These are phyloP conservation scores for Pisolithus orientalis DNA, from an alignment of 768 basidiomycete species.

Conservation along the genomic window DNA sequence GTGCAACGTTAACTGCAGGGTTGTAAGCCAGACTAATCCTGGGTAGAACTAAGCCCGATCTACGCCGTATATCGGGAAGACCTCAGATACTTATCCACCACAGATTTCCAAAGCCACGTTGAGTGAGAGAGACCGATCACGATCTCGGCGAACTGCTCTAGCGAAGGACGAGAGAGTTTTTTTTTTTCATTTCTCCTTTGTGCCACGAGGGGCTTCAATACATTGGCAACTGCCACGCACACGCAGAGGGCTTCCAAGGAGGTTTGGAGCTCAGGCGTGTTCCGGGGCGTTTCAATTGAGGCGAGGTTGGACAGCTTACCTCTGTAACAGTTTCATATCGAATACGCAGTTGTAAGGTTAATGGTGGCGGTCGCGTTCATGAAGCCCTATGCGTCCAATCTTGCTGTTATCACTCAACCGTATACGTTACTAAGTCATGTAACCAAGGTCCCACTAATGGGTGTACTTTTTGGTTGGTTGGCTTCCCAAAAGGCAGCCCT, in stretches of 20 bases:
- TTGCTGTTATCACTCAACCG: no score
- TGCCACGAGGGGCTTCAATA: conserved; percentile 32
- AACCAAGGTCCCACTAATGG: no score
- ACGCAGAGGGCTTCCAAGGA: conserved; percentile 14
- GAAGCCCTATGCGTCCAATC: no score
- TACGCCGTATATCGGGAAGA: conserved; percentile 56
- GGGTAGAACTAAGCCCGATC: conserved; percentile 22
- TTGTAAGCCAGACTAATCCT: background rate
- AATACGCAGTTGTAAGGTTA: no score
- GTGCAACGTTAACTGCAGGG: conserved; percentile 17
- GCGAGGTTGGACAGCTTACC: conserved; percentile 33
- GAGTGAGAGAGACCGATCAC: conserved; percentile 70
- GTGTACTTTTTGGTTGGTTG: no score
- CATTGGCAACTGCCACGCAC: conserved; percentile 26
- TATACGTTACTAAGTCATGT: no score
- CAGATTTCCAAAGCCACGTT: conserved; percentile 55
- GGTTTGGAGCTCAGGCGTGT: conserved; percentile 40
- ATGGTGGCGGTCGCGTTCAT: no score
- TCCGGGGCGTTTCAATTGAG: conserved; percentile 32
- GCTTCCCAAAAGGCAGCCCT: no score
- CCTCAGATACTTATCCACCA: conserved; percentile 61
- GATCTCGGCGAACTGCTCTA: conserved; percentile 59
- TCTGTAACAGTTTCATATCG: conserved; percentile 1
- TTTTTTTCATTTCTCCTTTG: conserved; percentile 42
- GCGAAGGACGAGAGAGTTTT: conserved; percentile 58